A percentile compares a stretch with the other conserved stretches of the same genome.
Conservation (phyloP, 768 basidiomycete genomes). For the Strobilomyces confusus region DNA sequence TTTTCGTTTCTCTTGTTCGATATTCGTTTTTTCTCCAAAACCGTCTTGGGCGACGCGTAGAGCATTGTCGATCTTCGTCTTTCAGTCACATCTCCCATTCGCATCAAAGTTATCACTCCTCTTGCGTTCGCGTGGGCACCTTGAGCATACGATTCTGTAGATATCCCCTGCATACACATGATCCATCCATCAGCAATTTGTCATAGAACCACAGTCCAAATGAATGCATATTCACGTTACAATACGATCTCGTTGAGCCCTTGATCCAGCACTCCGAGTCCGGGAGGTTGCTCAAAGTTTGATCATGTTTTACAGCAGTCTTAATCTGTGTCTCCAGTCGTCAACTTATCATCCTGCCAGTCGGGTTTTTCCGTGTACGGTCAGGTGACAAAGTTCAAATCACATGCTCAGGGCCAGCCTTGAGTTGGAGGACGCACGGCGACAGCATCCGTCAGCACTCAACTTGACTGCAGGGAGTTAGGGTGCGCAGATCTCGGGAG, state of each 20-base stretch:
- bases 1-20: conserved; percentile 2
- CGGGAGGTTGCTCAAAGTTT: neutral
- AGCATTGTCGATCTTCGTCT: conserved; percentile 3
- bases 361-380: too few relatives aligned
- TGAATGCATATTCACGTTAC: conserved; percentile 10
- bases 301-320: neutral
- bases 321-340: too few relatives aligned
- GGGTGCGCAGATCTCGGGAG: neutral
- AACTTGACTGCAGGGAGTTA: neutral
- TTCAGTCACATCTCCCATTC: neutral
- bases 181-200: conserved; percentile 1
- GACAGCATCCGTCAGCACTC: neutral
- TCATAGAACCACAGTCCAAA: conserved; percentile 3
- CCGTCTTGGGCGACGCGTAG: conserved; percentile 1
- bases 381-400: neutral
- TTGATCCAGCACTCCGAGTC: neutral
- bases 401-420: neutral
- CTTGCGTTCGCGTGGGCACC: conserved; percentile 2
- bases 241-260: neutral
- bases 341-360: neutral
- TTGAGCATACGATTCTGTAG: conserved; percentile 15
- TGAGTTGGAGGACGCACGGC: neutral
- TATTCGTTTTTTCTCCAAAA: conserved; percentile 1
- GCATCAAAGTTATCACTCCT: neutral
- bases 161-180: conserved; percentile 15